Evolutionary conservation across 139 green algal genomes (phyloP).

Genomic region (Edaphochlamys debaryana): DNA sequence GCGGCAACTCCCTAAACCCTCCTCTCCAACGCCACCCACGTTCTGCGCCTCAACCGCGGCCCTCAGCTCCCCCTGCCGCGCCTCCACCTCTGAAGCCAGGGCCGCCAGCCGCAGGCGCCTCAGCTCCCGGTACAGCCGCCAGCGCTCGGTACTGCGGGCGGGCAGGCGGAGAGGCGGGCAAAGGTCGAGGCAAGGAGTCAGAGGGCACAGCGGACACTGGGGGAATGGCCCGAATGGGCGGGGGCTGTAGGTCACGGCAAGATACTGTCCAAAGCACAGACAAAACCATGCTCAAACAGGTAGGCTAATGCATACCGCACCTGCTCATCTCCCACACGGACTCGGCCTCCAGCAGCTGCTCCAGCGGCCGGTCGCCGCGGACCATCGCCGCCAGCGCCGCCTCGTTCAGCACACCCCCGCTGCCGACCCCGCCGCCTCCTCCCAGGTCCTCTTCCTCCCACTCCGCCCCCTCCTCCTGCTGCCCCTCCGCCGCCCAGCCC

Average conservation of each 20-base stretch:
- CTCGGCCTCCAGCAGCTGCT: slow-evolving; percentile 32
- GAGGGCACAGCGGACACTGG: no score
- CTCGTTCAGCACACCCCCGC: neutral
- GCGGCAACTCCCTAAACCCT: no score
- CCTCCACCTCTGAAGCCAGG: neutral
- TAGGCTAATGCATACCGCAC: no score
- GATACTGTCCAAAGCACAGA: no score
- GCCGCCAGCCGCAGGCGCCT: neutral
- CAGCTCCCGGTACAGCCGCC: neutral
- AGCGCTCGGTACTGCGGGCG: slow-evolving; percentile 12
- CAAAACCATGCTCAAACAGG: no score
- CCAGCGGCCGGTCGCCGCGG: neutral
- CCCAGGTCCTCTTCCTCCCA: no score
- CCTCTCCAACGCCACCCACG: no score
- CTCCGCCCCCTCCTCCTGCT: neutral
- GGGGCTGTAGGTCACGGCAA: no score
- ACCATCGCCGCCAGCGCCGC: neutral
- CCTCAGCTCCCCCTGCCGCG: neutral
- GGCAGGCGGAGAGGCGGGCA: neutral
- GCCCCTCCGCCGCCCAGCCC: neutral
- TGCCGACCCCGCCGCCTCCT: neutral
- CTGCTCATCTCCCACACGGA: slow-evolving; percentile 40
- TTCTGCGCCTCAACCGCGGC: slow-evolving; percentile 15
- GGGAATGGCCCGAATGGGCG: no score
- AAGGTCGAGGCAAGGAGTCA: no score